Evolutionary conservation across 805 yeast species (phyloP).

Genomic region (Grigorovia humatica): DNA sequence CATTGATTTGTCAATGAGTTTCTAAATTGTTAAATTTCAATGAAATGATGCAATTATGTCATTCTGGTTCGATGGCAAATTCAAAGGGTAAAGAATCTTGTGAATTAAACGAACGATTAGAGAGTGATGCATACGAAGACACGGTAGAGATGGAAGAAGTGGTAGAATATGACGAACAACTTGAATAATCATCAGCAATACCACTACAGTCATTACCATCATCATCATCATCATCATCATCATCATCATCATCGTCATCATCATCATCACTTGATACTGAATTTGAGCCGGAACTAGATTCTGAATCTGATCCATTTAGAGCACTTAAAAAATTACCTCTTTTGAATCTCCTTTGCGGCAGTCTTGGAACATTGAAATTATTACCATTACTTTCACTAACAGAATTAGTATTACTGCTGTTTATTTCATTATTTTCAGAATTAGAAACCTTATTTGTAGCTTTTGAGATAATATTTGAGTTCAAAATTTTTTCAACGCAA

Average conservation of each 20-base stretch:
- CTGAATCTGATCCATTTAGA: constrained; percentile 3
- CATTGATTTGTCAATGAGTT: neutral
- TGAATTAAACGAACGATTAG: neutral
- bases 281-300: neutral
- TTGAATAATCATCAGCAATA: neutral
- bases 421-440: too few relatives aligned
- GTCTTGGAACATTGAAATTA: neutral
- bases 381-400: neutral
- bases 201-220: too few relatives aligned
- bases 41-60: constrained; percentile 16
- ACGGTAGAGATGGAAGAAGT: neutral
- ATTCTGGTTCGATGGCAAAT: constrained; percentile 22
- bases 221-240: neutral
- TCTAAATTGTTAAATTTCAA: constrained; percentile 1
- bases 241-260: neutral
- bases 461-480: neutral
- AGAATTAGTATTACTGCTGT: neutral
- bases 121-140: neutral
- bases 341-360: constrained; percentile 2
- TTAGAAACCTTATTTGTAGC: neutral
- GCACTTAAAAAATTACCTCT: constrained; percentile 4
- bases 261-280: neutral
- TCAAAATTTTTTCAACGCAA: neutral
- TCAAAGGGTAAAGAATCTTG: constrained; percentile 15
- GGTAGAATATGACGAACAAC: constrained; percentile 1